phyloP scores from a whole-genome alignment of 148 eudicot genomes.

The Tetragonia tetragonoides region DNA sequence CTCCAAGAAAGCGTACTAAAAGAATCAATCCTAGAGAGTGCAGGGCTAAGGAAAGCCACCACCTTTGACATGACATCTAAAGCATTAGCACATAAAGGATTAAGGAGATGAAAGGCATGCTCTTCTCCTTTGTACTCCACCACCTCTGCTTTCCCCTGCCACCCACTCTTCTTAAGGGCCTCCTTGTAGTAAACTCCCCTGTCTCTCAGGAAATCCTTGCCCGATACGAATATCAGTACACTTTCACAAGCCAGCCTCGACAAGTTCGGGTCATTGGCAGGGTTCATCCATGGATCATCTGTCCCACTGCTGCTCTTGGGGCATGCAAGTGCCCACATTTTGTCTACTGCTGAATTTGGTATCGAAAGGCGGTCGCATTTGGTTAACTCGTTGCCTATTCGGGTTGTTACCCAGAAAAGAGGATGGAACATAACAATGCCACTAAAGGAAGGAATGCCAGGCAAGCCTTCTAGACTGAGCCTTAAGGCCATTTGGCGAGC shows the following conservation, averaged over 20 bases:
- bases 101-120: constrained; percentile 30
- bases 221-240: constrained; percentile 34
- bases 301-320: constrained; percentile 16
- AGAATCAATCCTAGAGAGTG: not conserved
- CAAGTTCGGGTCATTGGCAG: constrained; percentile 24
- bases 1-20: too few species aligned
- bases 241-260: constrained; percentile 21
- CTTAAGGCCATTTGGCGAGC: constrained; percentile 25
- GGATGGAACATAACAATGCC: constrained; percentile 10
- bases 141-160: constrained; percentile 29
- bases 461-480: constrained; percentile 1
- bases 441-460: not conserved
- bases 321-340: constrained; percentile 17
- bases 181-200: constrained; percentile 33
- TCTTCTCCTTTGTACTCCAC: constrained; percentile 30
- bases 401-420: constrained; percentile 10
- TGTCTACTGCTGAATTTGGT: not conserved
- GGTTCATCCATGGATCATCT: constrained; percentile 37
- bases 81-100: constrained; percentile 17
- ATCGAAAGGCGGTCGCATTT: not conserved
- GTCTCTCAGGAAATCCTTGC: constrained; percentile 25
- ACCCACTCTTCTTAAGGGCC: constrained; percentile 32
- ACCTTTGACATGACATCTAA: constrained; percentile 4
- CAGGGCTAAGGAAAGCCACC: constrained; percentile 26
- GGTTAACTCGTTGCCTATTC: not conserved